Conservation (phyloP, 495 filamentous ascomycete species). For the Lasiosphaeris hirsuta region DNA sequence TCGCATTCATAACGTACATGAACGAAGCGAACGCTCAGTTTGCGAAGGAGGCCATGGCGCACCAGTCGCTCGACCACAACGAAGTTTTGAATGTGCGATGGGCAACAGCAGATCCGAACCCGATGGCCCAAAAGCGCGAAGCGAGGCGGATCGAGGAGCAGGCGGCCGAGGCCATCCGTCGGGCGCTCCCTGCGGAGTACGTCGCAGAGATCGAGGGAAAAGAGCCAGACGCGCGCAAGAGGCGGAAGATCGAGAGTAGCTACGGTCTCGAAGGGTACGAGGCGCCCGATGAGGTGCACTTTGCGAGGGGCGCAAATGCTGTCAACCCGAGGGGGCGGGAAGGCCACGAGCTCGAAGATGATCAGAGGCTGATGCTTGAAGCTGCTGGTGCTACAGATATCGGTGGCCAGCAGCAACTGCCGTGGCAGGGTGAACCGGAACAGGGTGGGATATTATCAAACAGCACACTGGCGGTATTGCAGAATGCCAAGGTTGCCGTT, state of each 20-base stretch:
- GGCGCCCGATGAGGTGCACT: slow-evolving; percentile 91
- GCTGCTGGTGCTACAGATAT: slow-evolving; percentile 22
- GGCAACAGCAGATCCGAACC: slow-evolving; percentile 96
- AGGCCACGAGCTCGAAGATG: slow-evolving; percentile 45
- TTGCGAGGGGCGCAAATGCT: slow-evolving; percentile 62
- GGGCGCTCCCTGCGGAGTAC: slow-evolving; percentile 86
- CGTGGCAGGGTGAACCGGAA: slow-evolving; percentile 38
- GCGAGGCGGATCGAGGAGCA: slow-evolving; percentile 89
- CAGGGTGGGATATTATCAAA: slow-evolving; percentile 72
- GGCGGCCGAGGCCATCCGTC: slow-evolving; percentile 91
- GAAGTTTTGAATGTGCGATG: slow-evolving; percentile 96
- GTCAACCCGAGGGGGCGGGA: slow-evolving; percentile 56
- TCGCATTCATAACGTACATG: slow-evolving; percentile 81
- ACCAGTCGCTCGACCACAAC: slow-evolving; percentile 71
- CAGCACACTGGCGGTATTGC: slow-evolving; percentile 71
- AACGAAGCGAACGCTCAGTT: slow-evolving; percentile 87
- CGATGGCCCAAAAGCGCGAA: slow-evolving; percentile 89
- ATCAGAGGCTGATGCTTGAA: slow-evolving; percentile 52
- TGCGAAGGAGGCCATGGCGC: slow-evolving; percentile 85
- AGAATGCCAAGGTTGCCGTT: slow-evolving; percentile 49
- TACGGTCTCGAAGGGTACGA: slow-evolving; percentile 92
- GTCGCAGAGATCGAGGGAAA: slow-evolving; percentile 92
- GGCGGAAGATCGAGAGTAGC: slow-evolving; percentile 82
- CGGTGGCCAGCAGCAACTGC: slow-evolving; percentile 36
- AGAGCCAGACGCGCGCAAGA: slow-evolving; percentile 79